Percentiles rank a stretch among this genome's conserved stretches.
Conservation (phyloP, 2,329 filamentous ascomycete species). For the Rosellinia necatrix region DNA sequence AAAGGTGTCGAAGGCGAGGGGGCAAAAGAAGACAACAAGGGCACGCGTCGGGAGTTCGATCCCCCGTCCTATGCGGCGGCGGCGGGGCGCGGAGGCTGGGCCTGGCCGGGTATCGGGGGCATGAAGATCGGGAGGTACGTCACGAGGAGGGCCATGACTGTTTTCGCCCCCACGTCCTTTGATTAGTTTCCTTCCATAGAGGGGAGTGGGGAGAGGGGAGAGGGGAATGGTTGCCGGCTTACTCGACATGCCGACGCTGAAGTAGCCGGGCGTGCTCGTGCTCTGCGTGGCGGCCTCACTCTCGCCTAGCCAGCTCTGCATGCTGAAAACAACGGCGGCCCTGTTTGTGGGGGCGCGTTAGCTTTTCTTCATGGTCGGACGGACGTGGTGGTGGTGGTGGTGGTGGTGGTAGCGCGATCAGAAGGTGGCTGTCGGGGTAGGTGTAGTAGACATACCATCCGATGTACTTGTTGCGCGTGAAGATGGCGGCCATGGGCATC, state of each 20-base stretch:
- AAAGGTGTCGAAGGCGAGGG: too few species aligned
- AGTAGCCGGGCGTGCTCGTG: constrained; percentile 68
- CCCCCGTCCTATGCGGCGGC: constrained; percentile 38
- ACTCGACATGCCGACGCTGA: constrained; percentile 81
- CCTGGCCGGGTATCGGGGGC: constrained; percentile 44
- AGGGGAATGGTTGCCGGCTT: too few species aligned
- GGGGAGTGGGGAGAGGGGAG: constrained; percentile 42
- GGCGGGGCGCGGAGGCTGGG: constrained; percentile 37
- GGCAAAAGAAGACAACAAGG: too few species aligned
- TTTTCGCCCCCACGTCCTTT: too few species aligned
- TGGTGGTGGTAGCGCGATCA: too few species aligned
- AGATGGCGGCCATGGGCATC: constrained; percentile 94
- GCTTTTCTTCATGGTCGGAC: background rate
- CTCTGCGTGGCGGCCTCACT: constrained; percentile 68
- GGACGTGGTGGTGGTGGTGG: too few species aligned
- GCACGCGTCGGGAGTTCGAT: too few species aligned
- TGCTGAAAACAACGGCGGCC: constrained; percentile 73
- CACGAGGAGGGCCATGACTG: constrained; percentile 65
- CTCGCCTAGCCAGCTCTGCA: constrained; percentile 80
- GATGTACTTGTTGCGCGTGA: constrained; percentile 84
- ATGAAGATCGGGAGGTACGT: constrained; percentile 58
- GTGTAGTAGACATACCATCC: constrained; percentile 50
- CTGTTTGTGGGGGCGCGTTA: constrained; percentile 9
- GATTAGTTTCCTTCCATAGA: too few species aligned
- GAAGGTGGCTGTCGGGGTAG: too few species aligned